A percentile compares a stretch with the other conserved stretches of the same genome.
Evolutionary conservation across 2,329 filamentous ascomycete species (phyloP).

Genomic region (Paecilomyces dactylethromorphus): DNA sequence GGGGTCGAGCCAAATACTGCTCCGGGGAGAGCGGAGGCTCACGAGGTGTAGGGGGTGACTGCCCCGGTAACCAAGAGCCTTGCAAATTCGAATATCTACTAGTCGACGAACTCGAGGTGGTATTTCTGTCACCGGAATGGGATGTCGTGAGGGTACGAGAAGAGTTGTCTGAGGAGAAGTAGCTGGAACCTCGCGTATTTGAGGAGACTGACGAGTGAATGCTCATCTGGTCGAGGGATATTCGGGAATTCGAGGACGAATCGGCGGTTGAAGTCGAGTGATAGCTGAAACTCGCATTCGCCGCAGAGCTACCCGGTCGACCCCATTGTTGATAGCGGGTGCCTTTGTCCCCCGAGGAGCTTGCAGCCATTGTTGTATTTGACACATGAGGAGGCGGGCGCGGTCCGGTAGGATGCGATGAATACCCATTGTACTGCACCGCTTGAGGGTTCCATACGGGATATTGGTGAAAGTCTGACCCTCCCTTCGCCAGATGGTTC

Average conservation of each 20-base stretch:
- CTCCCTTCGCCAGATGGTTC: conserved; percentile 74
- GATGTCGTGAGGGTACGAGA: conserved; percentile 37
- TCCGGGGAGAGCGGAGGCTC: conserved; percentile 27
- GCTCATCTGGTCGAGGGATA: conserved; percentile 59
- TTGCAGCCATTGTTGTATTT: conserved; percentile 62
- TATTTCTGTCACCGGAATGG: conserved; percentile 28
- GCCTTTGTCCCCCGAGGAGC: conserved; percentile 60
- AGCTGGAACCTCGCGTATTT: conserved; percentile 49
- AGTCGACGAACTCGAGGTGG: conserved; percentile 15
- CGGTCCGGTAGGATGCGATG: conserved; percentile 54
- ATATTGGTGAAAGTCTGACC: conserved; percentile 82
- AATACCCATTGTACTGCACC: conserved; percentile 42
- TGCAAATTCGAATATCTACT: conserved; percentile 25
- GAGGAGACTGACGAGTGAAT: conserved; percentile 57
- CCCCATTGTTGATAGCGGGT: conserved; percentile 76
- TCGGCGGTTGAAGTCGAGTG: conserved; percentile 53
- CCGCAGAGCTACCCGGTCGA: conserved; percentile 50
- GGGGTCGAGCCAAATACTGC: conserved; percentile 36
- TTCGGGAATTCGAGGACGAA: conserved; percentile 48
- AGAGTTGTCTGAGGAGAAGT: conserved; percentile 51
- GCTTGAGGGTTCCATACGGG: conserved; percentile 60
- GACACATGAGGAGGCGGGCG: conserved; percentile 53
- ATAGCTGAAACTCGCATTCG: conserved; percentile 45
- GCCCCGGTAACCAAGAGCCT: conserved; percentile 20
- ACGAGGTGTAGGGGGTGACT: conserved; percentile 14